Evolutionary conservation across 1,139 yeast species (phyloP), one percentile per base, ranked within the genome.

Genomic region (Schwanniomyces etchellsii): DNA sequence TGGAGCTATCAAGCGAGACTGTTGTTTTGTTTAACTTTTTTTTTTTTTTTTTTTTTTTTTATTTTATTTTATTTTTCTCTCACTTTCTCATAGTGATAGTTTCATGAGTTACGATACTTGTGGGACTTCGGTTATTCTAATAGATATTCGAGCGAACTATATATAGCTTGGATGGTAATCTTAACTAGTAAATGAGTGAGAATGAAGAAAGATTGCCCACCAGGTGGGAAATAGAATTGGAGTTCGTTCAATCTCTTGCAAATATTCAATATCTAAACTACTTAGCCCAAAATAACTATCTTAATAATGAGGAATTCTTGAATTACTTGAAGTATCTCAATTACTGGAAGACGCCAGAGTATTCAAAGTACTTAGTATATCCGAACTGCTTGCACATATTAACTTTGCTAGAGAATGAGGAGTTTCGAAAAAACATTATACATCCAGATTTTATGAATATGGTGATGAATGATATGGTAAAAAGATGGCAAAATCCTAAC

Each of bases 141-240:
- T n/a, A n/a, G n/a, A n/a, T n/a, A n/a, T n/a, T n/a, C n/a, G n/a
- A n/a, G n/a, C n/a, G n/a, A n/a, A n/a, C n/a, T n/a, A n/a, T n/a
- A n/a, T n/a, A n/a, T n/a, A n/a, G n/a, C n/a, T n/a, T n/a, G n/a
- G n/a, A n/a, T n/a, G n/a, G n/a, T n/a, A n/a, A n/a, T n/a, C n/a
- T n/a, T n/a, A n/a, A n/a, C n/a, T n/a, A n/a, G n/a, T n/a, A n/a
- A n/a, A 23, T 23, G 25, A 11, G 13, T 7, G 25, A 23, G 14
- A 14, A 13, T 9, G 14, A n/a, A n/a, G 14, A 10, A 7, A 13
- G 12, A 14, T 46, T 80, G 16, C 91, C 93, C 10, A 73, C 82
- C 7, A 55, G 93, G 41, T 83, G 89, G 84, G 94, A 83, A 45
- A 75, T 82, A 20, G 94, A 82, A 47, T 65, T 82, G 20, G 94